Percentiles rank a stretch among this genome's conserved stretches.
Evolutionary conservation across 1,139 yeast genomes (phyloP).

Genomic region (Hansenula lynferdii): DNA sequence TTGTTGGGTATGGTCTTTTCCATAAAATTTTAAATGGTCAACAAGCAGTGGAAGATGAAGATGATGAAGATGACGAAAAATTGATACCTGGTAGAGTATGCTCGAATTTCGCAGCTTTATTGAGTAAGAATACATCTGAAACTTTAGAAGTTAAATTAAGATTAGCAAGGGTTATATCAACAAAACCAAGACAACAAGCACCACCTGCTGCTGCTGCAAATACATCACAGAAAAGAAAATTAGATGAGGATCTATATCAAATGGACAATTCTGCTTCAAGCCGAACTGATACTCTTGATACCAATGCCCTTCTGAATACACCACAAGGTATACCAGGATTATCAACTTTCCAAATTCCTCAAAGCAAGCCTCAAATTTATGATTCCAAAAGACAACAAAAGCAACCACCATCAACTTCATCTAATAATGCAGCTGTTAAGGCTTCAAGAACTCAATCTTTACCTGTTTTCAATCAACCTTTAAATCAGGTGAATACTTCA

Average conservation of each 20-base stretch:
- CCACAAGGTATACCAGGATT: neutral
- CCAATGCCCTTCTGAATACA: neutral
- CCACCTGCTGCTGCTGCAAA: neutral
- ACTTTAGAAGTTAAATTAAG: slow-evolving; percentile 64
- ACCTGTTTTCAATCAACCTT: slow-evolving; percentile 49
- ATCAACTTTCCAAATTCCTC: neutral
- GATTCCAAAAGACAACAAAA: slow-evolving; percentile 7
- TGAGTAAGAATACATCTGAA: slow-evolving; percentile 42
- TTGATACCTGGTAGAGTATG: slow-evolving; percentile 69
- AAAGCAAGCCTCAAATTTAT: neutral
- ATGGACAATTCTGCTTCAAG: too few relatives aligned
- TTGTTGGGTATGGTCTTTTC: slow-evolving; percentile 68
- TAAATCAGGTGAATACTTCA: slow-evolving; percentile 30
- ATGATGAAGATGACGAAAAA: slow-evolving; percentile 22
- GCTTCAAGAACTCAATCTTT: slow-evolving; percentile 65
- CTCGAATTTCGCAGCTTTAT: slow-evolving; percentile 57
- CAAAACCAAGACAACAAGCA: slow-evolving; percentile 2
- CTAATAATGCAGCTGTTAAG: slow-evolving; percentile 31
- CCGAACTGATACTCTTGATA: neutral
- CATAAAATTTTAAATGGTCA: slow-evolving; percentile 34
- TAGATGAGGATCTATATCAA: slow-evolving; percentile 3
- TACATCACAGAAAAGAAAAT: slow-evolving; percentile 5
- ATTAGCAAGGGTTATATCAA: slow-evolving; percentile 35
- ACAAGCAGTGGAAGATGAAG: slow-evolving; percentile 9
- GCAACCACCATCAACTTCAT: neutral